Conservation (phyloP, 371 early-diverging fungal genomes). For the Smittium mucronatum region DNA sequence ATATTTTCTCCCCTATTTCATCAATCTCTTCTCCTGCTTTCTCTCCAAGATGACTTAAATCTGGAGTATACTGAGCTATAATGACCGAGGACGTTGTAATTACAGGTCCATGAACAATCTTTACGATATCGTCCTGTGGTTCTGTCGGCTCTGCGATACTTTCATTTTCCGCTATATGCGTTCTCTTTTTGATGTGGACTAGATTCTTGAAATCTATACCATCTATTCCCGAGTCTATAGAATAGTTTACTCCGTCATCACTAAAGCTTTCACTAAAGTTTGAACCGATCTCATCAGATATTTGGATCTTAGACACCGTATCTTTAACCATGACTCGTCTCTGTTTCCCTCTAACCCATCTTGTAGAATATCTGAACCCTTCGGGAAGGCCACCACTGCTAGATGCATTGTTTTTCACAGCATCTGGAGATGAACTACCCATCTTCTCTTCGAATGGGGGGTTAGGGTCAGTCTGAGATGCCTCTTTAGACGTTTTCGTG, state of each 20-base stretch:
- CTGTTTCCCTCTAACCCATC: not conserved
- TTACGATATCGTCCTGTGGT: not conserved
- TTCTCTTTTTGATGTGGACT: not conserved
- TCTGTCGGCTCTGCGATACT: not conserved
- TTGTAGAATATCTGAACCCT: not conserved
- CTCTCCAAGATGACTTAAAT: not conserved
- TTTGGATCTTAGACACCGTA: not conserved
- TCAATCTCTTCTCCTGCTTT: not conserved
- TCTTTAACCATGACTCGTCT: slow-evolving; percentile 7
- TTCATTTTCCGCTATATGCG: not conserved
- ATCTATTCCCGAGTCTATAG: not conserved
- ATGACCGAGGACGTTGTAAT: not conserved
- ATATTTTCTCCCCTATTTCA: not conserved
- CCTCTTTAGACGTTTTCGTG: not conserved
- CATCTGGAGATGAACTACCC: not conserved
- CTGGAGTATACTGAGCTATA: not conserved
- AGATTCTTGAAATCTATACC: no score
- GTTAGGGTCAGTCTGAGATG: not conserved
- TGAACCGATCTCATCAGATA: not conserved
- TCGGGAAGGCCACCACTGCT: not conserved
- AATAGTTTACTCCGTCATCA: not conserved
- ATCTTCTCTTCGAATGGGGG: no score
- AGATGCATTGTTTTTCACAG: not conserved
- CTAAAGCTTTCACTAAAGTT: not conserved
- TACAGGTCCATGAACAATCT: not conserved